A percentile compares a stretch with the other conserved stretches of the same genome.
These are phyloP conservation scores for Botrytis pseudocinerea DNA, from an alignment of 2,329 filamentous ascomycete species.

Conservation along the genomic window DNA sequence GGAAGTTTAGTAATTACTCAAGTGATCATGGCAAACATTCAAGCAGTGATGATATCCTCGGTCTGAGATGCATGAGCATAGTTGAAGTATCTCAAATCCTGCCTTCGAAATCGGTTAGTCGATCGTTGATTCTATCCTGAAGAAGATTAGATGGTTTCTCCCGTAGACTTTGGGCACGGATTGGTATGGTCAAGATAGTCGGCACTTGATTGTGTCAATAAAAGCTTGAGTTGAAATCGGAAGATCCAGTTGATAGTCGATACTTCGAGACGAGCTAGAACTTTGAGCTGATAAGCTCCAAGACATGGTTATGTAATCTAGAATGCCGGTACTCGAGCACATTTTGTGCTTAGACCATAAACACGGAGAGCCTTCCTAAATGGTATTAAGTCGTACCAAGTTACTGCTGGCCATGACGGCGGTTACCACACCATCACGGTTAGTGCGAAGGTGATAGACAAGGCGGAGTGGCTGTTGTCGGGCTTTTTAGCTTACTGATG, in stretches of 20 bases:
- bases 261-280: not conserved
- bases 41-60: not conserved
- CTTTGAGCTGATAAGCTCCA: not conserved
- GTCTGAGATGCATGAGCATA: not conserved
- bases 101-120: not conserved
- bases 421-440: not conserved
- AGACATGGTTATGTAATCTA: constrained; percentile 4
- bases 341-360: not conserved
- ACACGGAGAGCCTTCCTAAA: not conserved
- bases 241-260: not conserved
- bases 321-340: not conserved
- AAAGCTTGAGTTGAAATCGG: not conserved
- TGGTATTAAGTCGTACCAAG: not conserved
- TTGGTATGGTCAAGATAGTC: not conserved
- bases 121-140: not conserved
- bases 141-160: not conserved
- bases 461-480: not conserved
- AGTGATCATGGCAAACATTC: not conserved
- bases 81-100: not conserved
- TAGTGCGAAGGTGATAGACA: not conserved
- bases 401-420: constrained; percentile 3
- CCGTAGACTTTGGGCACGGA: not conserved
- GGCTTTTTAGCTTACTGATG: not conserved
- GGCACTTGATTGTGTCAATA: not conserved
- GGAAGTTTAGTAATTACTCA: not conserved